Evolutionary conservation across 2,329 filamentous ascomycete genomes (phyloP), one percentile per base, ranked within the genome.

Genomic region (Colletotrichum sp.): DNA sequence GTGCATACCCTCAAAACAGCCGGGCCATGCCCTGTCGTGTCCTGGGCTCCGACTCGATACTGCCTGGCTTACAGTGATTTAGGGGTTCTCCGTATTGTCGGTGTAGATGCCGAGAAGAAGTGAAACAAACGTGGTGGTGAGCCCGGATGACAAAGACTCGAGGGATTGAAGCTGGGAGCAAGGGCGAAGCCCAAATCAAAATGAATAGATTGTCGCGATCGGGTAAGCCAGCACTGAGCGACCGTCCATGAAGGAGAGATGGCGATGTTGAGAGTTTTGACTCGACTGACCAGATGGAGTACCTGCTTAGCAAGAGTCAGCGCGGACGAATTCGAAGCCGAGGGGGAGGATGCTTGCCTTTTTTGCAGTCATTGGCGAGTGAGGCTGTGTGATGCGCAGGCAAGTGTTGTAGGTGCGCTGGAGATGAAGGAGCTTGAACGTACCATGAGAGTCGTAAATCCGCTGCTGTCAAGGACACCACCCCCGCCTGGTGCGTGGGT

Each of bases 1-100:
- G 89, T 95, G 16, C 89, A 94, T 80, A 93, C 89, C 3, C 88
- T 95, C 76, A 94, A 95, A 81, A 93, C 93, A 12, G 86, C 87
- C 1, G 89, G 90, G 27, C 85, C 92, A 15, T 91, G 90, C 69
- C 90, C 91, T 2, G 88, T 93, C 13, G 92, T 95, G 9, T 90
- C 92, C 4, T 96, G 94, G 94, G 93, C 94, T 76, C 94, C 94
- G 4, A 92, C 89, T 55, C 88, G 91, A 70, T 96, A 96, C 81
- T 91, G 90, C 77, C 83, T 96, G 73, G 94, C 94, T 3, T 95
- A 95, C 80, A 90, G 90, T 66, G 94, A 96, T 79, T 83, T 90
- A 43, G 92, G 92, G 1, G 89, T 89, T 65, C 82, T 96, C 72
- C 91, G 93, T 78, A 94, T 95, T 71, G 86, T 95, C 62, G 92